A percentile compares a stretch with the other conserved stretches of the same genome.
Conservation (phyloP, 176 grass and related monocot species). For the Bonia amplexicaulis region DNA sequence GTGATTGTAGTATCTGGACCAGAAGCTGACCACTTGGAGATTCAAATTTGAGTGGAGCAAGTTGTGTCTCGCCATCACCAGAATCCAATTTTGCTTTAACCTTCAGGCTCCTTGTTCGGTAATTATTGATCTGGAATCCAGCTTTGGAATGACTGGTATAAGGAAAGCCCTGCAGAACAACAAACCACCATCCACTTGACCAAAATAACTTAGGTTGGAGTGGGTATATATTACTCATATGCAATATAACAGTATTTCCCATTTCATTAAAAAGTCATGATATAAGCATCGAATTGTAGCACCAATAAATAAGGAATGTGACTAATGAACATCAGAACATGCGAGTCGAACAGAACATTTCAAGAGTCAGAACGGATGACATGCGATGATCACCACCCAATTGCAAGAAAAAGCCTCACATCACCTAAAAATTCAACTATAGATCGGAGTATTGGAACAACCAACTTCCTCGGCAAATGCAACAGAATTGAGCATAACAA, state of each 20-base stretch:
- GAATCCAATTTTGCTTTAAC: slow-evolving; percentile 50
- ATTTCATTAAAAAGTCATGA: background rate
- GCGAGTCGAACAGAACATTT: background rate
- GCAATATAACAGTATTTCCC: background rate
- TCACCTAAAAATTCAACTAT: background rate
- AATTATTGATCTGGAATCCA: slow-evolving; percentile 36
- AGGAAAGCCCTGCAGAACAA: slow-evolving; percentile 41
- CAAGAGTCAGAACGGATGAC: background rate
- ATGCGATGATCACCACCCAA: background rate
- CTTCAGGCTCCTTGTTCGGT: slow-evolving; percentile 34
- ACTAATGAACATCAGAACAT: background rate
- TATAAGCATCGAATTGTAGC: background rate
- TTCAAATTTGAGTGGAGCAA: slow-evolving; percentile 82
- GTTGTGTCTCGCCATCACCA: slow-evolving; percentile 44
- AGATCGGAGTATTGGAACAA: background rate
- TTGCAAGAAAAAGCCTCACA: background rate
- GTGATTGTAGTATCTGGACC: slow-evolving; percentile 72
- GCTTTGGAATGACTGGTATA: slow-evolving; percentile 32
- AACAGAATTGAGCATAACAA: background rate
- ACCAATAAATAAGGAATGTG: background rate
- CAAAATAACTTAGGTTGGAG: background rate
- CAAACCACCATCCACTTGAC: background rate
- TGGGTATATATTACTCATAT: background rate
- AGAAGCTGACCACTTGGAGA: slow-evolving; percentile 85
- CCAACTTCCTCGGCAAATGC: background rate